Conservation (phyloP, 2,329 filamentous ascomycete species). For the Nothophaeocryptopus gaeumannii region DNA sequence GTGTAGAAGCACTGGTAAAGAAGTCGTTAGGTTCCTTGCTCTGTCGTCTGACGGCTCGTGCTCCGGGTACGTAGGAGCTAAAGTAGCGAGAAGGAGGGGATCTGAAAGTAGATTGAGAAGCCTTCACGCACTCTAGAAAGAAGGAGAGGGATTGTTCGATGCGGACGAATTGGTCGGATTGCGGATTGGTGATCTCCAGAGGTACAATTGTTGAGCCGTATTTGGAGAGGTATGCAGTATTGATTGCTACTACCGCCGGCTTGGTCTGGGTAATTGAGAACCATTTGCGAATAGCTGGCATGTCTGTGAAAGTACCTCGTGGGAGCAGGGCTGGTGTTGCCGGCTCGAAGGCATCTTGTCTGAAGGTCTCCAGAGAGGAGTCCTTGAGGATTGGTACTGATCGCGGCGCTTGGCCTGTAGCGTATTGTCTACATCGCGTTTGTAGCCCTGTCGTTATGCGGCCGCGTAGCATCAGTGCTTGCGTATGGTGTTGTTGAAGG, state of each 20-base stretch:
- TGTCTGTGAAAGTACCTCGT: constrained; percentile 39
- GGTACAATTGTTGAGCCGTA: constrained; percentile 54
- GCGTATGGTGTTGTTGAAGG: not conserved
- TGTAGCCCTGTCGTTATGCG: constrained; percentile 5
- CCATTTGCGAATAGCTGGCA: constrained; percentile 61
- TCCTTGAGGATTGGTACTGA: constrained; percentile 28
- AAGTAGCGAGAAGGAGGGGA: constrained; percentile 26
- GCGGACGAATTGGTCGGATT: constrained; percentile 49
- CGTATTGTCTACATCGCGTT: constrained; percentile 17
- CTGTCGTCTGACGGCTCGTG: constrained; percentile 23
- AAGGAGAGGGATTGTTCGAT: constrained; percentile 63
- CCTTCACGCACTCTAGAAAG: constrained; percentile 55
- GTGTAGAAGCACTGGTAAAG: constrained; percentile 33
- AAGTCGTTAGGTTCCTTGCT: constrained; percentile 27
- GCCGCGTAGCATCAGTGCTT: constrained; percentile 17
- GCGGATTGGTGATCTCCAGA: constrained; percentile 53
- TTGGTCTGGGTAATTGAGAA: constrained; percentile 41
- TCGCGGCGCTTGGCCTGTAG: constrained; percentile 6
- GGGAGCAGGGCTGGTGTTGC: constrained; percentile 54
- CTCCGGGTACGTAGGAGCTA: constrained; percentile 29
- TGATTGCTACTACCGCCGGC: constrained; percentile 29
- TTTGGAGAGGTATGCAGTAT: constrained; percentile 45
- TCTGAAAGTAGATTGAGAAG: constrained; percentile 23
- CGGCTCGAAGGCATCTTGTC: constrained; percentile 51
- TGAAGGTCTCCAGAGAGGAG: constrained; percentile 46